phyloP scores from a whole-genome alignment of 192 early-diverging fungal species.

The Umbelopsis vinacea region DNA sequence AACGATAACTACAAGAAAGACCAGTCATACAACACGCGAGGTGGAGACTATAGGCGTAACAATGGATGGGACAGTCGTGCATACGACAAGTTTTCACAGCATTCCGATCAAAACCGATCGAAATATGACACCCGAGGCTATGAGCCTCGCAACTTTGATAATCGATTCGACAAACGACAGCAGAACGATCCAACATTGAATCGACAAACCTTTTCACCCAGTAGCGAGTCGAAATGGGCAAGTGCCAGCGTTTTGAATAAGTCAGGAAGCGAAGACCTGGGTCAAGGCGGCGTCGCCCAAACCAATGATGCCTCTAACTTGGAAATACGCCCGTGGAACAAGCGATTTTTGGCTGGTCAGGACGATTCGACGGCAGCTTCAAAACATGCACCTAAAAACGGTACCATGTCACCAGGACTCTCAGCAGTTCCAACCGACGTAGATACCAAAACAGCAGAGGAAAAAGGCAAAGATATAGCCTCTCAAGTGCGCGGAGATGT shows the following conservation, averaged over 20 bases:
- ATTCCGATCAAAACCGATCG: background rate
- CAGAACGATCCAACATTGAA: background rate
- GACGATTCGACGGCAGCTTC: background rate
- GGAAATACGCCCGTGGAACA: constrained; percentile 1
- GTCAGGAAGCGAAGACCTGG: no score
- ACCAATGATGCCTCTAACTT: no score
- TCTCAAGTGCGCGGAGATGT: no score
- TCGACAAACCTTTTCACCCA: background rate
- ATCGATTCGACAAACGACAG: background rate
- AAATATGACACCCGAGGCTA: background rate
- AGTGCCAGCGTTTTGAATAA: no score
- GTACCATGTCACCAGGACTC: no score
- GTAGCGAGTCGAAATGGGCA: no score
- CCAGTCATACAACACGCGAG: background rate
- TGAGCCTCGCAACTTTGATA: background rate
- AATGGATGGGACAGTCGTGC: background rate
- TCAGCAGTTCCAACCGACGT: no score
- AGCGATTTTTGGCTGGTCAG: background rate
- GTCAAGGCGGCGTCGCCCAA: no score
- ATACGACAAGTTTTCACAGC: background rate
- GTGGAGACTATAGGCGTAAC: background rate
- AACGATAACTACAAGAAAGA: background rate
- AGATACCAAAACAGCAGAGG: no score
- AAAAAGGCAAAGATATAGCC: no score
- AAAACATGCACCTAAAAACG: background rate